Conservation (phyloP, 1,284 basidiomycete genomes). For the Anthracocystis setariae region DNA sequence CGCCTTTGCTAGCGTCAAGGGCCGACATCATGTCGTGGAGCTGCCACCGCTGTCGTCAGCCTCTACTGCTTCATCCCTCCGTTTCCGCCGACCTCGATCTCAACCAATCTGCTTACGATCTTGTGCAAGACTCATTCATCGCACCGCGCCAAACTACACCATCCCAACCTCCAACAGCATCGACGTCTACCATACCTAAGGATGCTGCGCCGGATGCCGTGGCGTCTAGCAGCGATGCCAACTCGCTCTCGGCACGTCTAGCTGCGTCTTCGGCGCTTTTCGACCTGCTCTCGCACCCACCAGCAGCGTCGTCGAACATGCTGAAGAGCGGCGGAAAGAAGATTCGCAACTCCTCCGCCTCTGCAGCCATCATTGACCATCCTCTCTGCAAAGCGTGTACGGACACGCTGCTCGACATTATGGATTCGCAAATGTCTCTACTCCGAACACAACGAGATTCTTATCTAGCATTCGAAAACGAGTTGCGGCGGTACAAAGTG, state of each 20-base stretch:
- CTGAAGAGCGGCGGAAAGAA: slow-evolving; percentile 17
- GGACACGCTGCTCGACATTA: slow-evolving; percentile 78
- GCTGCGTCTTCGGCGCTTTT: slow-evolving; percentile 42
- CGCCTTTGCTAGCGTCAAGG: background rate
- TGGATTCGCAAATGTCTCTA: slow-evolving; percentile 86
- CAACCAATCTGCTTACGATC: slow-evolving; percentile 52
- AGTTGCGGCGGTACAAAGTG: slow-evolving; percentile 46
- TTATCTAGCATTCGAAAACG: slow-evolving; percentile 68
- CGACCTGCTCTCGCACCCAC: slow-evolving; percentile 36
- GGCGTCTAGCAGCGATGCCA: slow-evolving; percentile 16
- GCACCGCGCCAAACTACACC: slow-evolving; percentile 11
- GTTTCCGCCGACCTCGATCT: slow-evolving; percentile 48
- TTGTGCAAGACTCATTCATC: slow-evolving; percentile 46
- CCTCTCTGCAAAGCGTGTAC: slow-evolving; percentile 96
- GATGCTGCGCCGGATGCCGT: background rate
- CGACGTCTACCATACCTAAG: background rate
- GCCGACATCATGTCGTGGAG: slow-evolving; percentile 48
- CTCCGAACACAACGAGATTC: slow-evolving; percentile 90
- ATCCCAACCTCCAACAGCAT: slow-evolving; percentile 1
- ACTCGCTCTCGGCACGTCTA: slow-evolving; percentile 32
- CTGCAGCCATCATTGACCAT: slow-evolving; percentile 76
- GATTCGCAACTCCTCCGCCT: slow-evolving; percentile 3
- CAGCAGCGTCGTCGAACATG: background rate
- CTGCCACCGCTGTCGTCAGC: slow-evolving; percentile 59
- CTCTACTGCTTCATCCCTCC: slow-evolving; percentile 42